Evolutionary conservation across 305 asterid genomes (phyloP), one percentile per base, ranked within the genome.

Genomic region (Fraxinus floribunda): DNA sequence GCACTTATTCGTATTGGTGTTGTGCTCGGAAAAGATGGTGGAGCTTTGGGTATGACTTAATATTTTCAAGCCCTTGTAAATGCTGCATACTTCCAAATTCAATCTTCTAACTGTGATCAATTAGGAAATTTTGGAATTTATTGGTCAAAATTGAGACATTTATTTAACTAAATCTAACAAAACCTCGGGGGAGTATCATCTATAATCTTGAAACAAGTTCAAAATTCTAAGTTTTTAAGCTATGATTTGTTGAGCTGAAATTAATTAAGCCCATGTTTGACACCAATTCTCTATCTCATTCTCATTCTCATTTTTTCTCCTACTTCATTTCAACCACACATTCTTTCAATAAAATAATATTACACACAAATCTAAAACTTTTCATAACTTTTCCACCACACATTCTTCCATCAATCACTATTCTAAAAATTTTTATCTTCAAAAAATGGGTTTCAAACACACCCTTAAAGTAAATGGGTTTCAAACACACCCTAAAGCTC

Each of bases 11-110:
- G 99, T 66, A 90, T 93, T 18, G 99, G 99, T 10, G 87, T 95
- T 81, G 99, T 95, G 83, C 97, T 95, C 38, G 99, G 98, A 72
- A 92, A 92, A 90, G 98, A 94, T 85, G 99, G 98, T 26, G 99
- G 99, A 81, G 99, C 98, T 86, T 85, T 95, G 87, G 98, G 99
- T 95, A 84, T 7, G 76, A 76, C 68, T 64, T n/a, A 78, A 80
- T 7, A 6, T 55, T 77, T 46, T 77, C 44, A 64, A 39, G 24
- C 76, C 46, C 57, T 75, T 35, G 49, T 41, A 13, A 6, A 32
- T 30, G 9, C 75, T 70, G 75, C 22, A 30, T 5, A 15, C 13
- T 39, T 20, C 52, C 20, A 16, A 4, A 15, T 1, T 8, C 49
- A 29, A 60, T 77, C 62, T 72, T 55, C 15, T 10, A 36, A 46